Evolutionary conservation across 768 basidiomycete species (phyloP).

Genomic region (Suillus decipiens): DNA sequence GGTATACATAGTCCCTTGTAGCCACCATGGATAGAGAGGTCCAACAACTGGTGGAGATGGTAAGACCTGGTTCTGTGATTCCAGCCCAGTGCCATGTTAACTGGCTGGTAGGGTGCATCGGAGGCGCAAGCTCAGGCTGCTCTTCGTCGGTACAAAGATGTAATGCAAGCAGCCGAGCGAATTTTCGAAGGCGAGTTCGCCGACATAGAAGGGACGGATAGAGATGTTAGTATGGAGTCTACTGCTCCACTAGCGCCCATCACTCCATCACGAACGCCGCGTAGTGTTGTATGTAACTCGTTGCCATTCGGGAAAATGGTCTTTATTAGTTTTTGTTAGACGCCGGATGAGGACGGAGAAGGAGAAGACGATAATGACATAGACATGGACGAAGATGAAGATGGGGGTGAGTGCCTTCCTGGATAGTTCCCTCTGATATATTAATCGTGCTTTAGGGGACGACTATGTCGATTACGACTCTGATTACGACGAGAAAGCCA

Average conservation of each 20-base stretch:
- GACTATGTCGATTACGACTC: slow-evolving; percentile 83
- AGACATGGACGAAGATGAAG: slow-evolving; percentile 49
- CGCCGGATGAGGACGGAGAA: slow-evolving; percentile 54
- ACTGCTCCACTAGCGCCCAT: slow-evolving; percentile 23
- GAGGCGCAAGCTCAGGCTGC: slow-evolving; percentile 81
- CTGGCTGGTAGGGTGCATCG: slow-evolving; percentile 69
- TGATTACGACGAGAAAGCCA: slow-evolving; percentile 56
- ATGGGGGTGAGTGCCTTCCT: slow-evolving; percentile 41
- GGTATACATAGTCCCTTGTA: not conserved
- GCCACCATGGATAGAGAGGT: slow-evolving; percentile 52
- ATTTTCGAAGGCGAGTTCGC: slow-evolving; percentile 87
- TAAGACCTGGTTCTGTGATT: slow-evolving; percentile 22
- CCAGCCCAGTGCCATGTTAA: slow-evolving; percentile 3
- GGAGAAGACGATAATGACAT: slow-evolving; percentile 49
- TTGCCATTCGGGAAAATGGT: not conserved
- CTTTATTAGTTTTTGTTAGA: slow-evolving; percentile 39
- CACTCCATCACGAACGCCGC: slow-evolving; percentile 32
- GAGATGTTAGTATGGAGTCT: slow-evolving; percentile 50
- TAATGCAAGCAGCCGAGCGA: slow-evolving; percentile 87
- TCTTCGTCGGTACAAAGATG: slow-evolving; percentile 79
- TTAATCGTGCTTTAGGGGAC: slow-evolving; percentile 36
- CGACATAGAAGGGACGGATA: slow-evolving; percentile 55
- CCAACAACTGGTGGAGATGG: slow-evolving; percentile 67
- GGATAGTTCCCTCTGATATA: not conserved
- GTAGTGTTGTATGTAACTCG: slow-evolving; percentile 22